Percentiles rank a stretch among this genome's conserved stretches.
phyloP scores from a whole-genome alignment of 192 early-diverging fungal genomes.

The Phlyctochytrium bullatum region DNA sequence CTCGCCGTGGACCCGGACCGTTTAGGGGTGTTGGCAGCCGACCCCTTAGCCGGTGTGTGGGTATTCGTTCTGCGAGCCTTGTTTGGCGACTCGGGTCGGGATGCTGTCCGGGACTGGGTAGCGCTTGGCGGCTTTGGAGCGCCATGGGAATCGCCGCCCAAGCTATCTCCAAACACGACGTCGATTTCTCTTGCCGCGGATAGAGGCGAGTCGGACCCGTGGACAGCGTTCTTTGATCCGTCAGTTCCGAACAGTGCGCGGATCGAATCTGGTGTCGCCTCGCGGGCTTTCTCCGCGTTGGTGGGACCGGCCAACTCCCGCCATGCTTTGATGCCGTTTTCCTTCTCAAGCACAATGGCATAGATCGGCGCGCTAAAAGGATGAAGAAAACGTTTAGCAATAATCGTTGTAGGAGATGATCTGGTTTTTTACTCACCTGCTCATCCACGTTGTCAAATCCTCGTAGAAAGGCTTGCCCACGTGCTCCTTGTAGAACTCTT shows the following conservation, averaged over 20 bases:
- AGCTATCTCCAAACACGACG: conserved; percentile 42
- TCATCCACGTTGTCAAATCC: conserved; percentile 53
- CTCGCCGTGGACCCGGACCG: background rate
- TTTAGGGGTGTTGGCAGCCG: background rate
- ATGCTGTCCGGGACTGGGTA: background rate
- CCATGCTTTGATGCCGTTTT: conserved; percentile 49
- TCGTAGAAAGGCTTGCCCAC: conserved; percentile 39
- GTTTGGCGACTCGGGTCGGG: conserved; percentile 4
- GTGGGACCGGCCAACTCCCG: conserved; percentile 52
- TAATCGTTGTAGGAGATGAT: too few species aligned
- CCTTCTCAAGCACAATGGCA: conserved; percentile 52
- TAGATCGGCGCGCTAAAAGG: conserved; percentile 48
- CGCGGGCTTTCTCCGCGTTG: conserved; percentile 47
- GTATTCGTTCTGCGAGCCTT: background rate
- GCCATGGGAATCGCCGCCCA: background rate
- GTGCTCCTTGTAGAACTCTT: conserved; percentile 52
- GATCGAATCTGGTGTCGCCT: conserved; percentile 41
- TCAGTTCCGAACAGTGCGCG: conserved; percentile 55
- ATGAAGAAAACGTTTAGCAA: too few species aligned
- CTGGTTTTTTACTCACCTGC: conserved; percentile 24
- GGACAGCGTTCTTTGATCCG: conserved; percentile 56
- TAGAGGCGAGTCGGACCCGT: conserved; percentile 55
- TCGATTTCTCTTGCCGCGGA: conserved; percentile 54
- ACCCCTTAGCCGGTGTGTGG: background rate
- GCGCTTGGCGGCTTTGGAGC: background rate